Evolutionary conservation across 768 basidiomycete species (phyloP).

Genomic region (Lentinus tigrinus): DNA sequence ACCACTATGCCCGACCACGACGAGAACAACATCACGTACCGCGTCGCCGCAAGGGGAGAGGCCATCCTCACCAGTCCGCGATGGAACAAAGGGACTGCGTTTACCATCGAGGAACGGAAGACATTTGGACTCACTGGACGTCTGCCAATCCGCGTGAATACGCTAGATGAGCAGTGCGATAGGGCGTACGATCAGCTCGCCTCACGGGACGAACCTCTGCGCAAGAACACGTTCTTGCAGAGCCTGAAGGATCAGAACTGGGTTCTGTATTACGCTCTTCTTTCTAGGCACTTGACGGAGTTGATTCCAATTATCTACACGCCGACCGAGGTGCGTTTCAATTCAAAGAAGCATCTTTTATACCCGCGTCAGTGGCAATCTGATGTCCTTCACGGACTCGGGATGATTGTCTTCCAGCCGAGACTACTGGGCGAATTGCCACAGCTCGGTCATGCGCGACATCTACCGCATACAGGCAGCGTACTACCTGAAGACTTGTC

Average conservation of each 20-base stretch:
- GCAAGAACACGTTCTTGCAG: constrained; percentile 76
- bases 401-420: too few species aligned
- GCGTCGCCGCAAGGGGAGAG: constrained; percentile 58
- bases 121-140: constrained; percentile 55
- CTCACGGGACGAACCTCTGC: constrained; percentile 36
- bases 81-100: constrained; percentile 84
- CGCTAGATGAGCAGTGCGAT: constrained; percentile 71
- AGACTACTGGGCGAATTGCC: too few species aligned
- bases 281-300: constrained; percentile 41
- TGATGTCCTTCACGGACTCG: too few species aligned
- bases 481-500: neutral
- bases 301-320: constrained; percentile 75
- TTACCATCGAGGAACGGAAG: constrained; percentile 63
- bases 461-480: neutral
- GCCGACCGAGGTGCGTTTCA: constrained; percentile 60
- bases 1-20: constrained; percentile 10
- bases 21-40: constrained; percentile 14
- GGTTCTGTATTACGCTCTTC: constrained; percentile 75
- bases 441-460: too few species aligned
- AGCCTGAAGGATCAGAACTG: constrained; percentile 78
- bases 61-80: constrained; percentile 61
- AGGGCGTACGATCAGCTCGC: constrained; percentile 71
- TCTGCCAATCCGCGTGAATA: constrained; percentile 40
- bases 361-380: too few species aligned
- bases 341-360: too few species aligned